Evolutionary conservation across 768 basidiomycete genomes (phyloP), one percentile per base, ranked within the genome.

Genomic region (Agaricus blazei): DNA sequence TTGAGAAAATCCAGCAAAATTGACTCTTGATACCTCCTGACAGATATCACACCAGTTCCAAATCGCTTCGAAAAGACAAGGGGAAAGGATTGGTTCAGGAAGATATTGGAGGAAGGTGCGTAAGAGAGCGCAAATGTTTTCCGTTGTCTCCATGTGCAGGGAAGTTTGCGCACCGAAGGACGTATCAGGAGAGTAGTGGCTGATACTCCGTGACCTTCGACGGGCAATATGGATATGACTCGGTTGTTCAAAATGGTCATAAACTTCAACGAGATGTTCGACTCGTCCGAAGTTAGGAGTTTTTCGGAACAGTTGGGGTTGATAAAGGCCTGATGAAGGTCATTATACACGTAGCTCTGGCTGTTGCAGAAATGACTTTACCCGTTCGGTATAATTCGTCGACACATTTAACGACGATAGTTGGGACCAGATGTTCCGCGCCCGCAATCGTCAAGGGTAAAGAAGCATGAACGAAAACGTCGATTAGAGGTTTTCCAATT

Each of bases 351-450:
- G 38, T 37, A 3, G 31, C 19, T 26, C 24, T 28, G 3, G 56
- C 5, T 59, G 37, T 41, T 14, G n/a, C n/a, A 15, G 34, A n/a
- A 44, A 9, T 5, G 31, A 9, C 11, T 57, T 49, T 43, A 72
- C 75, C 71, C 48, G 70, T 68, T 7, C 73, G 68, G 60, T 73
- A 76, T 4, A 78, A 61, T 60, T 75, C 74, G 51, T 78, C 73
- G 14, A 77, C 67, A 46, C 72, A 74, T 31, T 67, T 65, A 38
- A 74, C 70, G 6, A 74, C 71, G 3, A 76, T 62, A 28, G 72
- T 70, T 0, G 76, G 76, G 3, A 78, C 50, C 42, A 70, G 65
- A 53, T 74, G 72, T 53, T 72, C 69, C 36, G 65, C 61, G 11
- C 72, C 71, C 7, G 51, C 51, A 12, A 52, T 52, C 28, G 9